phyloP scores from a whole-genome alignment of 495 filamentous ascomycete species.

The Apiosordaria backusii region DNA sequence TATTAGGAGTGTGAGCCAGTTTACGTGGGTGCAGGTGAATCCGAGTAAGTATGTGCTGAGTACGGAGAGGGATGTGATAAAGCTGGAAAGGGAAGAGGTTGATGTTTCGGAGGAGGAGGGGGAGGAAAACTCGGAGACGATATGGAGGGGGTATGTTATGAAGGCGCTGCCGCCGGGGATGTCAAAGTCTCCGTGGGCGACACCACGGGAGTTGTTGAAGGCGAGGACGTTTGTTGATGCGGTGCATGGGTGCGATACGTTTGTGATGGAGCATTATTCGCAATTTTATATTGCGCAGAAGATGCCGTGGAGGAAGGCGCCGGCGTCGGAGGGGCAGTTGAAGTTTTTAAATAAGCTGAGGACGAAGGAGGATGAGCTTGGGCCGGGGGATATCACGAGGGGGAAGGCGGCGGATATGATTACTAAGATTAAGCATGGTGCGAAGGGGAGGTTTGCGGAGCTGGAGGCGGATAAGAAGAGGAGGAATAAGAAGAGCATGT shows the following conservation, averaged over 20 bases:
- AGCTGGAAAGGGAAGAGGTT: constrained; percentile 50
- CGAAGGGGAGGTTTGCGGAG: constrained; percentile 61
- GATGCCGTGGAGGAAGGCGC: constrained; percentile 62
- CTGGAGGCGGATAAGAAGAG: constrained; percentile 49
- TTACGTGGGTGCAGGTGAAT: constrained; percentile 77
- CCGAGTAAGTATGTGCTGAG: constrained; percentile 63
- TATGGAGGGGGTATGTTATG: constrained; percentile 38
- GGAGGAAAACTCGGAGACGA: constrained; percentile 13
- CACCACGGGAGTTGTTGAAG: constrained; percentile 61
- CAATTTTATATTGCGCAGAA: constrained; percentile 52
- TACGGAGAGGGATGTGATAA: constrained; percentile 56
- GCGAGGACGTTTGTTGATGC: constrained; percentile 62
- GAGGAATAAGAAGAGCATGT: constrained; percentile 39
- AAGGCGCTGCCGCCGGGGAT: constrained; percentile 33
- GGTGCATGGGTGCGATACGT: constrained; percentile 79
- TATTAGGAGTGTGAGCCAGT: constrained; percentile 67
- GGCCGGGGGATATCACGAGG: constrained; percentile 59
- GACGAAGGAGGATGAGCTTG: constrained; percentile 52
- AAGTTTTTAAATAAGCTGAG: constrained; percentile 66
- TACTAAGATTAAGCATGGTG: constrained; percentile 82
- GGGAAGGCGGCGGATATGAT: constrained; percentile 90
- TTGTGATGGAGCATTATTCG: constrained; percentile 61
- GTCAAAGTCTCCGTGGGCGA: constrained; percentile 56
- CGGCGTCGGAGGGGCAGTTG: constrained; percentile 68
- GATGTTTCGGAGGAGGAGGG: constrained; percentile 10